phyloP scores from a whole-genome alignment of 805 yeast genomes.

The Wickerhamiella siamensis region DNA sequence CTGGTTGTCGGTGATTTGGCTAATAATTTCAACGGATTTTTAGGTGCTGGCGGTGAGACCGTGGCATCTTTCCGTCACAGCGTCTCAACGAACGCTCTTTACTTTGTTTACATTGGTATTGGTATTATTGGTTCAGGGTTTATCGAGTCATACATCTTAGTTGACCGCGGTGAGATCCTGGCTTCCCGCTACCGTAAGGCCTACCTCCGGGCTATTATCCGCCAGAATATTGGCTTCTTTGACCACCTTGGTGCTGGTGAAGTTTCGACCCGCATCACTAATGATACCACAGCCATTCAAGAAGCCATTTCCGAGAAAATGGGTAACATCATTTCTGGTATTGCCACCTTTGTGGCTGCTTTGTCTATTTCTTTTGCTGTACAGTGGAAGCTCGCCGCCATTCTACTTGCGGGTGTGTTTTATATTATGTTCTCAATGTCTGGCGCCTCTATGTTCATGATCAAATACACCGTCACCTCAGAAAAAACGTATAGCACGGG shows the following conservation, averaged over 20 bases:
- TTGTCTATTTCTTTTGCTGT: constrained; percentile 26
- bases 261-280: constrained; percentile 30
- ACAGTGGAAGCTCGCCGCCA: constrained; percentile 26
- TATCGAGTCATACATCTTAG: constrained; percentile 26
- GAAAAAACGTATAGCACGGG: constrained; percentile 23
- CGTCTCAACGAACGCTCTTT: constrained; percentile 26
- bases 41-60: constrained; percentile 16
- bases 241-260: constrained; percentile 32
- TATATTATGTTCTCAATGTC: constrained; percentile 22
- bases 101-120: constrained; percentile 29
- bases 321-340: constrained; percentile 27
- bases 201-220: constrained; percentile 25
- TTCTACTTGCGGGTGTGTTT: constrained; percentile 24
- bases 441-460: constrained; percentile 21
- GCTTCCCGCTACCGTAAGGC: constrained; percentile 28
- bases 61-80: constrained; percentile 23
- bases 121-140: constrained; percentile 24
- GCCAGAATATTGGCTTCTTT: constrained; percentile 31
- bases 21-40: constrained; percentile 24
- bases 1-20: constrained; percentile 30
- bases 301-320: constrained; percentile 31
- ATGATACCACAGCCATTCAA: constrained; percentile 29
- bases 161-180: constrained; percentile 29
- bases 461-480: constrained; percentile 18
- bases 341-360: constrained; percentile 28